A percentile compares a stretch with the other conserved stretches of the same genome.
phyloP scores from a whole-genome alignment of 2,329 filamentous ascomycete genomes.

The Stachybotrys echinatus region DNA sequence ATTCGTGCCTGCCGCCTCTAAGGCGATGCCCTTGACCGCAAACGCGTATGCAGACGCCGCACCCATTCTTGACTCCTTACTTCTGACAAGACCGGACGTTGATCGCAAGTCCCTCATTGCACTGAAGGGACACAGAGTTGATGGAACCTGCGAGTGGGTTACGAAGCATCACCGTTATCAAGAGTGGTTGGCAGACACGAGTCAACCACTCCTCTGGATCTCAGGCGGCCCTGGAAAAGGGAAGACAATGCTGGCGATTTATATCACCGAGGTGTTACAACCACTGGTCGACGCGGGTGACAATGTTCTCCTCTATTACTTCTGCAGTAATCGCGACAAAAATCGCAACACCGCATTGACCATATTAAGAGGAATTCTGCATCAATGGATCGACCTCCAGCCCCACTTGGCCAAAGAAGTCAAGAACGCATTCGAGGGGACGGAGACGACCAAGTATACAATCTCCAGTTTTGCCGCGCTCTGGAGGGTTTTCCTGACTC shows the following conservation, averaged over 20 bases:
- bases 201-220: not conserved
- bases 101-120: slow-evolving; percentile 15
- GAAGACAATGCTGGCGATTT: not conserved
- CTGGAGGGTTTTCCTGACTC: not conserved
- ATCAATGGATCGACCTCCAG: not conserved
- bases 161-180: not conserved
- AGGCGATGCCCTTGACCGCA: not conserved
- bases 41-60: slow-evolving; percentile 1
- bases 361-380: not conserved
- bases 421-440: not conserved
- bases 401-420: not conserved
- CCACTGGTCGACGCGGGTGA: not conserved
- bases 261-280: not conserved
- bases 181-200: not conserved
- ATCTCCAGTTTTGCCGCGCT: not conserved
- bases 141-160: not conserved
- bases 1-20: not conserved
- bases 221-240: not conserved
- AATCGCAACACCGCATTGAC: not conserved
- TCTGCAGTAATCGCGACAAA: not conserved
- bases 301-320: not conserved
- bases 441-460: not conserved
- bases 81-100: slow-evolving; percentile 15
- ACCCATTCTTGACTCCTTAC: slow-evolving; percentile 12
- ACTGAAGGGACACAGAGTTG: slow-evolving; percentile 11